These are phyloP conservation scores for Camelina neglecta DNA, from an alignment of 345 rosid species.

Conservation along the genomic window DNA sequence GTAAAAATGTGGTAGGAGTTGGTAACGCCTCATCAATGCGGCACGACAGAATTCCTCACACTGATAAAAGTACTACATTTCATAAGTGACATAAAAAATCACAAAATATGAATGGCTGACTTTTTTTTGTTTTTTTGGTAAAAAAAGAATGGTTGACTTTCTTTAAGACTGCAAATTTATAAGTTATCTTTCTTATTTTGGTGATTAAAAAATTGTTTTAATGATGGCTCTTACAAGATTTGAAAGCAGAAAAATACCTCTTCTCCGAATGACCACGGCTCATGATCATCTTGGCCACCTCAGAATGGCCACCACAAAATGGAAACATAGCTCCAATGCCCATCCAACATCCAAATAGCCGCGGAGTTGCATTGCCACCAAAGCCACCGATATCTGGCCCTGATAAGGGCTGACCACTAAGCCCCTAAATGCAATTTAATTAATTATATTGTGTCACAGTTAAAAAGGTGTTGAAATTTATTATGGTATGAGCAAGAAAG, in stretches of 20 bases:
- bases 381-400: slow-evolving; percentile 99
- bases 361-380: slow-evolving; percentile 88
- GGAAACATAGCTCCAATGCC: slow-evolving; percentile 94
- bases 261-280: slow-evolving; percentile 97
- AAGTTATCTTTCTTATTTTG: neutral
- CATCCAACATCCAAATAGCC: slow-evolving; percentile 94
- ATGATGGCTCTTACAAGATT: slow-evolving; percentile 3
- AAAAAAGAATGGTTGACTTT: neutral
- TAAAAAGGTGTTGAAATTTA: neutral
- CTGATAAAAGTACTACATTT: slow-evolving; percentile 42
- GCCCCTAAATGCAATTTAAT: slow-evolving; percentile 57
- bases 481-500: neutral
- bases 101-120: neutral
- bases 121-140: too few relatives aligned
- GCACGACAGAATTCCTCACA: slow-evolving; percentile 93
- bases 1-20: slow-evolving; percentile 79
- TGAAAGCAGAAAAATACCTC: slow-evolving; percentile 53
- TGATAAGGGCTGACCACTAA: slow-evolving; percentile 92
- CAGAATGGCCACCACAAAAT: slow-evolving; percentile 92
- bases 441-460: neutral
- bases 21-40: slow-evolving; percentile 89
- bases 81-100: neutral
- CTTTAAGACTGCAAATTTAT: slow-evolving; percentile 12
- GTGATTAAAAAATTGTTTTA: neutral
- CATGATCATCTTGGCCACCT: slow-evolving; percentile 73